These are phyloP conservation scores for Musa beccarii DNA, from an alignment of 176 grass and related monocot species.

Conservation along the genomic window DNA sequence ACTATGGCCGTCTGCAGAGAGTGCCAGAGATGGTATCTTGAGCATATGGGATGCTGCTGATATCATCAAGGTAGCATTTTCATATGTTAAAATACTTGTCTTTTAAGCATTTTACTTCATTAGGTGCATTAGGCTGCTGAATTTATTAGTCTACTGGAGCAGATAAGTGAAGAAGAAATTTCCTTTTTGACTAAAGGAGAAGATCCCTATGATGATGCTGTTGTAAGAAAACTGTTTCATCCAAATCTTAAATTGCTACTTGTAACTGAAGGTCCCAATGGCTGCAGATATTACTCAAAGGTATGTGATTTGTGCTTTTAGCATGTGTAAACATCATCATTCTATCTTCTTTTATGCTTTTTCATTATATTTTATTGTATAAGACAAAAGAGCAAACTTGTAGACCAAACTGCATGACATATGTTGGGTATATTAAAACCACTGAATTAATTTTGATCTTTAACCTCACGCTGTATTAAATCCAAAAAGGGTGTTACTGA, in stretches of 20 bases:
- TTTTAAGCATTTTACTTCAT: not conserved
- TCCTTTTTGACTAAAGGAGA: slow-evolving; percentile 79
- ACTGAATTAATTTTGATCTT: not conserved
- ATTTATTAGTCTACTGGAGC: slow-evolving; percentile 1
- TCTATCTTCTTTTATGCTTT: not conserved
- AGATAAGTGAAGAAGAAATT: slow-evolving; percentile 96
- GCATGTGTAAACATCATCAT: not conserved
- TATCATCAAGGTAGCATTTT: slow-evolving; percentile 71
- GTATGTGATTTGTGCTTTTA: slow-evolving; percentile 33
- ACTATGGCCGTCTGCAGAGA: slow-evolving; percentile 76
- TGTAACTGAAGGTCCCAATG: slow-evolving; percentile 82
- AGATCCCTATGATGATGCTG: slow-evolving; percentile 89
- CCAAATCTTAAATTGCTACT: slow-evolving; percentile 90
- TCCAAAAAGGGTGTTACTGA: not conserved
- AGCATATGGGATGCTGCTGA: slow-evolving; percentile 88
- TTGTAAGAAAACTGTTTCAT: slow-evolving; percentile 76
- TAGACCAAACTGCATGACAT: not conserved
- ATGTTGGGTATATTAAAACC: not conserved
- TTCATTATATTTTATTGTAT: not conserved
- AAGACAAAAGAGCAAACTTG: too few relatives aligned
- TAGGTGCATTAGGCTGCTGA: not conserved
- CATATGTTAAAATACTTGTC: not conserved
- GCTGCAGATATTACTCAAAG: slow-evolving; percentile 98
- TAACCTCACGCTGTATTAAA: not conserved
- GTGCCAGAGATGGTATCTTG: slow-evolving; percentile 86